phyloP scores from a whole-genome alignment of 331 rosid genomes.

The Spiraea crenata region DNA sequence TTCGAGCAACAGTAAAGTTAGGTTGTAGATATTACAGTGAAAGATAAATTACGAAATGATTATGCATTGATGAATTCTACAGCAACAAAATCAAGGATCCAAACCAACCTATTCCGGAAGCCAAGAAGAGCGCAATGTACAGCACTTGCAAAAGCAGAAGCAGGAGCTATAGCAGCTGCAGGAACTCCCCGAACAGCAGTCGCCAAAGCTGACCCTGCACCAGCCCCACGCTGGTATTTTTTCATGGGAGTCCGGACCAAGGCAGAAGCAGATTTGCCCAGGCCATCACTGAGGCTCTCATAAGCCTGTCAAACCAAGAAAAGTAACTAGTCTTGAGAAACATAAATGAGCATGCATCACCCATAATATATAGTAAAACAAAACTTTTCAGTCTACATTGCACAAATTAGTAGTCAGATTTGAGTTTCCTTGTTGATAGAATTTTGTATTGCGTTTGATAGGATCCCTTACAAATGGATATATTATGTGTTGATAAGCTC shows the following conservation, averaged over 20 bases:
- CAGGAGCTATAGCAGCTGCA: constrained; percentile 92
- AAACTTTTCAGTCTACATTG: too few relatives aligned
- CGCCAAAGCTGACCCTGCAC: constrained; percentile 87
- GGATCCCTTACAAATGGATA: too few relatives aligned
- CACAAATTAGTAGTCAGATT: too few relatives aligned
- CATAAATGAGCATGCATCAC: neutral
- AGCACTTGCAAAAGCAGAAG: constrained; percentile 96
- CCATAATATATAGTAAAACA: too few relatives aligned
- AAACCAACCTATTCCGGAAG: constrained; percentile 78
- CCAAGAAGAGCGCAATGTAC: constrained; percentile 86
- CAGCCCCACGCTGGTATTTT: constrained; percentile 86
- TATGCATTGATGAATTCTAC: constrained; percentile 10
- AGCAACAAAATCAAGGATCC: constrained; percentile 24
- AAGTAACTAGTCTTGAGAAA: constrained; percentile 1
- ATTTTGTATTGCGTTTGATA: too few relatives aligned
- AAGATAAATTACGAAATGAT: constrained; percentile 8
- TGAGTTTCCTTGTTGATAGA: too few relatives aligned
- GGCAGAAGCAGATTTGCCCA: constrained; percentile 95
- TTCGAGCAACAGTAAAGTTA: constrained; percentile 22
- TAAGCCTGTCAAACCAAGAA: constrained; percentile 61
- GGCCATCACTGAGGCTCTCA: constrained; percentile 87
- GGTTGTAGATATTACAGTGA: constrained; percentile 19
- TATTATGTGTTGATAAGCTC: too few relatives aligned
- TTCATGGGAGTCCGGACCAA: constrained; percentile 78
- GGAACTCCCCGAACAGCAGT: constrained; percentile 89